phyloP scores from a whole-genome alignment of 2,329 filamentous ascomycete species.

The Diaporthe sp. region DNA sequence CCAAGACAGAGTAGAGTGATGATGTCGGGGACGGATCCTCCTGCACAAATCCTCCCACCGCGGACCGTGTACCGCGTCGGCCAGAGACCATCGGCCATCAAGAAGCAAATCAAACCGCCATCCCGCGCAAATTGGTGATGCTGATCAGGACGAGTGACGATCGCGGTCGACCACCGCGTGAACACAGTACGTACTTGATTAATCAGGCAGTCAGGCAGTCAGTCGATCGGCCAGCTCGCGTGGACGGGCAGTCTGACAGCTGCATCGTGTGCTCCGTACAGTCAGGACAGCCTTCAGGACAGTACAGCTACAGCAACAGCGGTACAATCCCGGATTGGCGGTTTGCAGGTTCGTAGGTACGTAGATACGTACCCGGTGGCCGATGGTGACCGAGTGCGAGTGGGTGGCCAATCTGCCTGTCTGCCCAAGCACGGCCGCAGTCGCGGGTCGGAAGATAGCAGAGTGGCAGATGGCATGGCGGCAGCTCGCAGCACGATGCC shows the following conservation, averaged over 20 bases:
- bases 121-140: slow-evolving; percentile 12
- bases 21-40: slow-evolving; percentile 17
- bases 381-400: background rate
- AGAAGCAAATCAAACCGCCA: slow-evolving; percentile 24
- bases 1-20: slow-evolving; percentile 20
- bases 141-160: slow-evolving; percentile 13
- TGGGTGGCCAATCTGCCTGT: background rate
- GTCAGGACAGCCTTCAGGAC: background rate
- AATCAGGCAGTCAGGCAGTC: background rate
- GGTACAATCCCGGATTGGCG: background rate
- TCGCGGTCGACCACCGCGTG: slow-evolving; percentile 20
- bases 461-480: slow-evolving; percentile 23
- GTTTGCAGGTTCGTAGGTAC: background rate
- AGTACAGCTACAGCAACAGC: background rate
- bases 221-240: slow-evolving; percentile 15
- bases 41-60: slow-evolving; percentile 7
- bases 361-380: background rate
- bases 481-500: background rate
- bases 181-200: slow-evolving; percentile 8
- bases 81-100: background rate
- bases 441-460: slow-evolving; percentile 26
- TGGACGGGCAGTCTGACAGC: slow-evolving; percentile 13
- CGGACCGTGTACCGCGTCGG: background rate
- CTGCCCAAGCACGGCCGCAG: background rate
- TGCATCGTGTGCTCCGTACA: slow-evolving; percentile 26